Evolutionary conservation across 2,329 filamentous ascomycete genomes (phyloP).

Genomic region (Colletotrichum neosansevieriae): DNA sequence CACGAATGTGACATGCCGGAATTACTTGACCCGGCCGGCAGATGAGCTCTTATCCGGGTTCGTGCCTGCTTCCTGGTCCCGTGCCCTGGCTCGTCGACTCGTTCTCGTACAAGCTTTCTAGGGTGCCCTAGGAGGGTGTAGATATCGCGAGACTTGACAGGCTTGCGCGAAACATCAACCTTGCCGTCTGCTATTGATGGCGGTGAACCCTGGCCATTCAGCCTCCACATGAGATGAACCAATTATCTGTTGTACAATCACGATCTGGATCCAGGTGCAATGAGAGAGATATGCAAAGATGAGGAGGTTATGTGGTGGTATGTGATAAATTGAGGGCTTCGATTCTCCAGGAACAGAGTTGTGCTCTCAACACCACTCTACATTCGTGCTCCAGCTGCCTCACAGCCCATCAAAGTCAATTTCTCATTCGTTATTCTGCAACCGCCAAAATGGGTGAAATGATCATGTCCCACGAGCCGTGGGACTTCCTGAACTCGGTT

Average conservation of each 20-base stretch:
- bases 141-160: conserved; percentile 10
- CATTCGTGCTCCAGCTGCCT: neutral
- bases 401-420: neutral
- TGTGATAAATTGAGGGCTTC: conserved; percentile 22
- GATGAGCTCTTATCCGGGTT: neutral
- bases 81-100: neutral
- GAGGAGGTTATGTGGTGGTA: neutral
- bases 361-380: neutral
- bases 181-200: conserved; percentile 4
- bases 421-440: neutral
- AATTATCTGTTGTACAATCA: neutral
- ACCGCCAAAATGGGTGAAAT: conserved; percentile 35
- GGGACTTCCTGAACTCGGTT: conserved; percentile 37
- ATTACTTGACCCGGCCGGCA: conserved; percentile 1
- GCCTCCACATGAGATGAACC: conserved; percentile 20
- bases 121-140: conserved; percentile 4
- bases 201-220: conserved; percentile 6
- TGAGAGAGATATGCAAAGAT: neutral
- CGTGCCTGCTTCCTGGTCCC: neutral
- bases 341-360: neutral
- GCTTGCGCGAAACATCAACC: neutral
- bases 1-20: neutral
- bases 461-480: conserved; percentile 34
- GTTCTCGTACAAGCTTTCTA: neutral
- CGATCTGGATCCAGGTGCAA: neutral